Evolutionary conservation across 345 rosid species (phyloP), one percentile per base, ranked within the genome.

Genomic region (Combretum micranthum): DNA sequence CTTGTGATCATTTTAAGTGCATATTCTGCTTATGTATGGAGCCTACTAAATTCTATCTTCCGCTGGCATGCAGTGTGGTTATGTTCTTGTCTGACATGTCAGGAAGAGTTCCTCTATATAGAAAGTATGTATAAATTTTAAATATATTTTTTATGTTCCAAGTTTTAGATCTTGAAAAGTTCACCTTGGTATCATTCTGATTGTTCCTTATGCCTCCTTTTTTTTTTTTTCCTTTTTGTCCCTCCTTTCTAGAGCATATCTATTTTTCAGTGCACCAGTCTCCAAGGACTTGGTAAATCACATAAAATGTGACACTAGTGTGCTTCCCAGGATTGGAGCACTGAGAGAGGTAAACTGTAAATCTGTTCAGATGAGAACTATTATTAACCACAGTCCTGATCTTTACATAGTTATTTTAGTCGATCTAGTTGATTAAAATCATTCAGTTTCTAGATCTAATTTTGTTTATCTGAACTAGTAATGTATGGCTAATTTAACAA

Each of bases 31-130:
- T 32, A 4, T 32, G 9, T 50, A 50, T 44, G 64, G 63, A 47
- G 26, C 67, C 42, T 25, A 26, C 67, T 68, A 73, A 61, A 79
- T 64, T 50, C 13, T 59, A 43, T 61, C 72, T 63, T 72, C 71
- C 68, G 66, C 72, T 80, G 52, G 75, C 73, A 61, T 81, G 83
- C 96, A 91, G 96, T 79, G 67, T 91, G 53, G 77, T 91, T 71
- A 91, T 91, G 98, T 83, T 91, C 88, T 75, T 92, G 67, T 92
- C 98, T 20, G 98, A 92, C 69, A 88, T 91, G 98, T 92, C 96
- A 16, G 98, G 98, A 64, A 78, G 98, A 77, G 95, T 86, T 69
- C 96, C 98, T 46, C 71, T 92, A 55, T 92, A 92, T 80, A 86
- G 72, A 64, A 92, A 81, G 98, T 91, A 83, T 12, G 82, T 64